Evolutionary conservation across 2,329 filamentous ascomycete genomes (phyloP), one percentile per base, ranked within the genome.

Genomic region (Beauveria varroae): DNA sequence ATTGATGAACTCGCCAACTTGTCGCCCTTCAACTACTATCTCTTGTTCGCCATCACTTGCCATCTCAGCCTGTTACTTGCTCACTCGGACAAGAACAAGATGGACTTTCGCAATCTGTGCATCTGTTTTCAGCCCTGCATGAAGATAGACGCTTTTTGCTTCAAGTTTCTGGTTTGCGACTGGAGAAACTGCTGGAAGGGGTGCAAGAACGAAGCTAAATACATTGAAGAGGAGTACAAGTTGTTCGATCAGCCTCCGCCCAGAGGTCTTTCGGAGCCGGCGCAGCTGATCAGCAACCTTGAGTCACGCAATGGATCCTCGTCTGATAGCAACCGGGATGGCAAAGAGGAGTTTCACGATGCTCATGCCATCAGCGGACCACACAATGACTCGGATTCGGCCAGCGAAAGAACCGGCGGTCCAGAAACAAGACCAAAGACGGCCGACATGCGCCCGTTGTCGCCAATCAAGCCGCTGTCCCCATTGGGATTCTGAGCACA

Each of bases 171-270:
- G 14, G 93, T 98, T 22, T 91, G 91, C 70, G 89, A 98, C 71
- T 98, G 93, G 93, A 87, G 92, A 67, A 88, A 96, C 67, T 98
- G 93, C 77, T 98, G 93, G 93, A 92, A 95, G 73, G 93, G 93
- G 9, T 98, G 93, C 77, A 92, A 88, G 79, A 96, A 90, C 14
- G 93, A 98, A 74, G 86, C 91, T 64, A 86, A 86, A 66, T 93
- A 84, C 69, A 86, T 92, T 41, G 85, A 90, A 67, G 80, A 87
- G 65, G 87, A 90, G 68, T 88, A 88, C 67, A 75, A 74, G 65
- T 70, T 84, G 3, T 84, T 87, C 60, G 81, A 86, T 60, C 78
- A 82, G 68, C 79, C 83, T 4, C 78, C 83, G 6, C 85, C 84
- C 0, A 71, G 76, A 68, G 74, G 85, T 18, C 70, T 83, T 24